These are phyloP conservation scores for Cadophora sp. DNA, from an alignment of 2,329 filamentous ascomycete species.

Conservation along the genomic window DNA sequence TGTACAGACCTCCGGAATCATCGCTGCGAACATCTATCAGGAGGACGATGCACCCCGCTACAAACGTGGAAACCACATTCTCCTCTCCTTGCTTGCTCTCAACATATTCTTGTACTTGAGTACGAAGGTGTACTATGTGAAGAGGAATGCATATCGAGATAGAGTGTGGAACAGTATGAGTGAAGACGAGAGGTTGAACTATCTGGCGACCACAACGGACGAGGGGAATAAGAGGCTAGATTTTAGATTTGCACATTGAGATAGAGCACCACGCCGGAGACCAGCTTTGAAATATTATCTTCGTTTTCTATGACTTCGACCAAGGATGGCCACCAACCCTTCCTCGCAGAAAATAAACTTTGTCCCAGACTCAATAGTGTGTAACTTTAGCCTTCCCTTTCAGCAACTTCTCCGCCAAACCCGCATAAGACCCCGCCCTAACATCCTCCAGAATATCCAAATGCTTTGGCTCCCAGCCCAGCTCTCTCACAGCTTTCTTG, in stretches of 20 bases:
- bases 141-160: constrained; percentile 51
- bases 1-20: constrained; percentile 52
- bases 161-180: constrained; percentile 53
- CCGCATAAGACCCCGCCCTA: constrained; percentile 20
- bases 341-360: not conserved
- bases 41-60: constrained; percentile 56
- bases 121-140: constrained; percentile 56
- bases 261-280: not conserved
- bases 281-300: not conserved
- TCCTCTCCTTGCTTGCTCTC: constrained; percentile 55
- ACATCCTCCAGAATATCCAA: constrained; percentile 25
- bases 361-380: not conserved
- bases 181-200: constrained; percentile 53
- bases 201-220: constrained; percentile 51
- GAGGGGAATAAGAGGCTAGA: constrained; percentile 50
- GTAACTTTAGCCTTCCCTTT: not conserved
- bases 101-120: constrained; percentile 46
- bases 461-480: constrained; percentile 24
- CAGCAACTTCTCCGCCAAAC: constrained; percentile 15
- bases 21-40: constrained; percentile 48
- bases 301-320: not conserved
- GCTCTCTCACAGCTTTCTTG: constrained; percentile 18
- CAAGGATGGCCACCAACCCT: not conserved
- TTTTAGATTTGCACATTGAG: constrained; percentile 34
- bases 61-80: constrained; percentile 58